Base-by-base conservation (phyloP, 495 filamentous ascomycete genomes). In the Aspergillus cristatus region DNA sequence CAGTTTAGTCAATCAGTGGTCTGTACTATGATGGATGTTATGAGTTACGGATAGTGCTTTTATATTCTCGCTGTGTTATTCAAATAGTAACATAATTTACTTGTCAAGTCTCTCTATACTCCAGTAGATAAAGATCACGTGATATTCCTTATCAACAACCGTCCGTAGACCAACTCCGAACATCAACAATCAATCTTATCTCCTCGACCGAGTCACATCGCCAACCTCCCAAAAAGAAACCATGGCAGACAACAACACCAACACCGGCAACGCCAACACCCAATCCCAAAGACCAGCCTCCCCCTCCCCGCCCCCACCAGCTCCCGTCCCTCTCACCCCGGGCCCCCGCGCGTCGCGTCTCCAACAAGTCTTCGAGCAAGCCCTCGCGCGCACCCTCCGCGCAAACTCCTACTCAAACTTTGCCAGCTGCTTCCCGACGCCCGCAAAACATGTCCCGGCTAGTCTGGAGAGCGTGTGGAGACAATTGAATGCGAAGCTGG, bases 341-440 rank as follows among this genome's bases (percentile, higher is more conserved):
- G 87, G 88, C 32, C 79, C 74, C 3, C 86, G 86, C 62, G 88
- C 87, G 13, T 58, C 71, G 12, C 74, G 76, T 26, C 70, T 96
- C 26, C 70, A 77, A 45, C 71, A 78, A 30, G 68, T 91, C 32
- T 90, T 85, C 60, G 64, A 68, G 28, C 67, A 77, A 26, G 79
- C 84, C 1, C 70, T 93, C 11, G 63, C 67, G 8, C 72, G 81
- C 42, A 85, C 86, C 1, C 70, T 93, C 4, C 72, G 71, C 40
- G 81, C 82, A 43, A 78, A 86, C 57, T 78, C 71, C 25, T 85
- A 82, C 55, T 67, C 70, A 32, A 88, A 86, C 52, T 95, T 98
- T 53, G 71, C 80, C 0, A 67, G 79, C 14, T 98, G 91, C 57
- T 98, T 94, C 58, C 91, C 91, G 0, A 89, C 85, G 2, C 72